Percentiles rank a stretch among this genome's conserved stretches.
Evolutionary conservation across 805 yeast genomes (phyloP).

Genomic region (Saccharomyces mikatae): DNA sequence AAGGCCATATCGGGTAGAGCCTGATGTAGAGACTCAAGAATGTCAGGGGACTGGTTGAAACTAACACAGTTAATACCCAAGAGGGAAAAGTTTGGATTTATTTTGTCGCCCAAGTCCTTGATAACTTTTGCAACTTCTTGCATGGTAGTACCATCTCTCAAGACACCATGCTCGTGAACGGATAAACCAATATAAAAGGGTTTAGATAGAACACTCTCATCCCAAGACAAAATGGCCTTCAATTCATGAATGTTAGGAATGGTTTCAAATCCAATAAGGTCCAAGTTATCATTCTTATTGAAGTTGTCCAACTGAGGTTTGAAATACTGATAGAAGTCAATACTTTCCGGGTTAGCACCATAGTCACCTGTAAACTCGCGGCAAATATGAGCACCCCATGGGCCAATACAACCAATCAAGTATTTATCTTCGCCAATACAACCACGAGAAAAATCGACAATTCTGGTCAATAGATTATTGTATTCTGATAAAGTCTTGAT

Average conservation of each 20-base stretch:
- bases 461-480: conserved; percentile 14
- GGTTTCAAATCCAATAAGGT: conserved; percentile 62
- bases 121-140: conserved; percentile 25
- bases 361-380: conserved; percentile 71
- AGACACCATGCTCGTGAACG: conserved; percentile 29
- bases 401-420: conserved; percentile 56
- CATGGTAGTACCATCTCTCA: conserved; percentile 47
- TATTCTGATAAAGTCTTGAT: conserved; percentile 18
- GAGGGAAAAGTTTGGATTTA: conserved; percentile 33
- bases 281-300: conserved; percentile 42
- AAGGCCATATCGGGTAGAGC: conserved; percentile 31
- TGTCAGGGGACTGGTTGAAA: conserved; percentile 33
- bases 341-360: conserved; percentile 22
- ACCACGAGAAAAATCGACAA: conserved; percentile 16
- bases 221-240: conserved; percentile 36
- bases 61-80: conserved; percentile 68
- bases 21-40: conserved; percentile 28
- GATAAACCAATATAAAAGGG: conserved; percentile 42
- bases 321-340: conserved; percentile 28
- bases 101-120: conserved; percentile 12
- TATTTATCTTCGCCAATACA: conserved; percentile 19
- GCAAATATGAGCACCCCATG: conserved; percentile 64
- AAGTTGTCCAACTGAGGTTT: conserved; percentile 37
- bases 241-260: conserved; percentile 57
- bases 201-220: conserved; percentile 31